Evolutionary conservation across 2,329 filamentous ascomycete genomes (phyloP).

Genomic region (Pseudocercospora ulei): DNA sequence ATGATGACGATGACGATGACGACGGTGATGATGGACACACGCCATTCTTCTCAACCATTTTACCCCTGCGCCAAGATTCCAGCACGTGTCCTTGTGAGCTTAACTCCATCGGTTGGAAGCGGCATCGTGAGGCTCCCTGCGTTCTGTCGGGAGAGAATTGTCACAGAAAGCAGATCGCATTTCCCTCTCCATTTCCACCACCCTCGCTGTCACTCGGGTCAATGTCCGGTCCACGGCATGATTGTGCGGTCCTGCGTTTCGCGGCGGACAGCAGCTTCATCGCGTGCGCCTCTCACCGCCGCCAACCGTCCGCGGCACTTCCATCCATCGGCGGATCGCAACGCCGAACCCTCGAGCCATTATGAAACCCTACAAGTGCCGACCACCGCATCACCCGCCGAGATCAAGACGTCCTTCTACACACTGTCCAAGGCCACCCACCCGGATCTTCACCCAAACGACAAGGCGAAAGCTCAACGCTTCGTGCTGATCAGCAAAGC

Average conservation of each 20-base stretch:
- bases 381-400: slow-evolving; percentile 56
- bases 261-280: slow-evolving; percentile 26
- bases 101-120: too few relatives aligned
- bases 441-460: slow-evolving; percentile 74
- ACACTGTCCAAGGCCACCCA: slow-evolving; percentile 82
- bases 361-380: slow-evolving; percentile 74
- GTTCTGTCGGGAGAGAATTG: too few relatives aligned
- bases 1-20: too few relatives aligned
- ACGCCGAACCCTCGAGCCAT: slow-evolving; percentile 48
- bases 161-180: too few relatives aligned
- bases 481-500: slow-evolving; percentile 46
- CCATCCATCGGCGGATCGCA: slow-evolving; percentile 18
- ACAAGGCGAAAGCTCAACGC: slow-evolving; percentile 60
- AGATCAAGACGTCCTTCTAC: slow-evolving; percentile 91
- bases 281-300: not conserved
- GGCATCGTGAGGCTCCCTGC: too few relatives aligned
- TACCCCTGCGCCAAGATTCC: too few relatives aligned
- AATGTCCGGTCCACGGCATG: slow-evolving; percentile 29
- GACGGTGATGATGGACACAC: too few relatives aligned
- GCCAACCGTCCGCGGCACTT: slow-evolving; percentile 20
- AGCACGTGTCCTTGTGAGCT: too few relatives aligned
- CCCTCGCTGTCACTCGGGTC: slow-evolving; percentile 4
- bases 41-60: too few relatives aligned
- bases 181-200: not conserved
- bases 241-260: slow-evolving; percentile 27